These are phyloP conservation scores for Pleomassaria siparia DNA, from an alignment of 2,329 filamentous ascomycete genomes.

Conservation along the genomic window DNA sequence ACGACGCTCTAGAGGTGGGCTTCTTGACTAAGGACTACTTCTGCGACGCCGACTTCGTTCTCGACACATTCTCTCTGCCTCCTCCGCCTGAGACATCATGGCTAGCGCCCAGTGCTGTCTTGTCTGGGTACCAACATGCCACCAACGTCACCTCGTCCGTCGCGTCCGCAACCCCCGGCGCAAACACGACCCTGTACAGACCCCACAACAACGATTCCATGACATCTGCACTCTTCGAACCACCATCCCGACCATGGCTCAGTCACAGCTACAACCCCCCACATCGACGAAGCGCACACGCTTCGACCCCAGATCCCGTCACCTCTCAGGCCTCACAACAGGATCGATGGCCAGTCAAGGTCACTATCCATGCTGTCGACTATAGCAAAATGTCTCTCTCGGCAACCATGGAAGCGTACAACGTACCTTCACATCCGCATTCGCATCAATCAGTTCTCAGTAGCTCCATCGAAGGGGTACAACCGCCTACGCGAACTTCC, in stretches of 20 bases:
- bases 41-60: slow-evolving; percentile 59
- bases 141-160: slow-evolving; percentile 37
- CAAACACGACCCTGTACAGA: slow-evolving; percentile 25
- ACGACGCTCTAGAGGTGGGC: slow-evolving; percentile 55
- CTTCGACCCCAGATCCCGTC: slow-evolving; percentile 18
- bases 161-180: slow-evolving; percentile 12
- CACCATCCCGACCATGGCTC: slow-evolving; percentile 42
- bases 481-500: slow-evolving; percentile 36
- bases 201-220: slow-evolving; percentile 25
- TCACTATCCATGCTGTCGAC: slow-evolving; percentile 65
- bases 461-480: slow-evolving; percentile 11
- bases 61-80: slow-evolving; percentile 55
- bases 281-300: slow-evolving; percentile 20
- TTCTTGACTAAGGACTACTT: slow-evolving; percentile 57
- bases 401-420: slow-evolving; percentile 71
- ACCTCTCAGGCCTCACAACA: slow-evolving; percentile 41
- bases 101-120: slow-evolving; percentile 62
- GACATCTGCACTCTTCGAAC: slow-evolving; percentile 27
- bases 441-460: slow-evolving; percentile 29
- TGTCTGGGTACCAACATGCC: slow-evolving; percentile 64
- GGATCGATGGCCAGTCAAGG: slow-evolving; percentile 68
- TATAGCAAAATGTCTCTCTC: slow-evolving; percentile 62
- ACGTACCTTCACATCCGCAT: slow-evolving; percentile 57
- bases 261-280: slow-evolving; percentile 34
- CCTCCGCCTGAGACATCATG: slow-evolving; percentile 60